Evolutionary conservation across 805 yeast species (phyloP).

Genomic region (Tetrapisispora fleetii): DNA sequence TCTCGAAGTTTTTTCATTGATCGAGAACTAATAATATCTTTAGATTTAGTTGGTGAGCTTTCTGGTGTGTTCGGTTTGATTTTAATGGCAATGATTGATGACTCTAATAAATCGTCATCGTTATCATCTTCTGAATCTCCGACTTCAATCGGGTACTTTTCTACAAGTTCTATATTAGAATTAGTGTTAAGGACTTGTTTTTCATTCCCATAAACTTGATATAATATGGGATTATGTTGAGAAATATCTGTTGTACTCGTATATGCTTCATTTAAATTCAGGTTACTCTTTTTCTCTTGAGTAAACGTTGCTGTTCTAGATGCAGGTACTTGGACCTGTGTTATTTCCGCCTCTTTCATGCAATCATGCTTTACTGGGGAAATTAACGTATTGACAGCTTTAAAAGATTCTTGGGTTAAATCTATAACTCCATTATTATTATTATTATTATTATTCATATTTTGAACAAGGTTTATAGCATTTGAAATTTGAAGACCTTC

Average conservation of each 20-base stretch:
- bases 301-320: conserved; percentile 19
- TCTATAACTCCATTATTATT: conserved; percentile 14
- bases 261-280: background rate
- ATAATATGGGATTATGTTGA: background rate
- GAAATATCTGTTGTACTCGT: background rate
- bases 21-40: conserved; percentile 11
- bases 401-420: conserved; percentile 24
- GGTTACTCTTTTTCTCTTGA: background rate
- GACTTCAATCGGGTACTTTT: conserved; percentile 1
- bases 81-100: background rate
- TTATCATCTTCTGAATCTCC: conserved; percentile 3
- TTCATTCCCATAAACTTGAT: background rate
- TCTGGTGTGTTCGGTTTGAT: background rate
- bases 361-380: conserved; percentile 20
- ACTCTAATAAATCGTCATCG: background rate
- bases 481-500: background rate
- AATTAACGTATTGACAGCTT: conserved; percentile 19
- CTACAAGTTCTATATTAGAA: background rate
- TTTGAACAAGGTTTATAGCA: conserved; percentile 1
- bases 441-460: background rate
- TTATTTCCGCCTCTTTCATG: background rate
- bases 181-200: background rate
- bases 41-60: background rate
- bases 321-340: conserved; percentile 24
- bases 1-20: conserved; percentile 20